A percentile compares a stretch with the other conserved stretches of the same genome.
These are phyloP conservation scores for Neofusicoccum cordaticola DNA, from an alignment of 2,329 filamentous ascomycete species.

Conservation along the genomic window DNA sequence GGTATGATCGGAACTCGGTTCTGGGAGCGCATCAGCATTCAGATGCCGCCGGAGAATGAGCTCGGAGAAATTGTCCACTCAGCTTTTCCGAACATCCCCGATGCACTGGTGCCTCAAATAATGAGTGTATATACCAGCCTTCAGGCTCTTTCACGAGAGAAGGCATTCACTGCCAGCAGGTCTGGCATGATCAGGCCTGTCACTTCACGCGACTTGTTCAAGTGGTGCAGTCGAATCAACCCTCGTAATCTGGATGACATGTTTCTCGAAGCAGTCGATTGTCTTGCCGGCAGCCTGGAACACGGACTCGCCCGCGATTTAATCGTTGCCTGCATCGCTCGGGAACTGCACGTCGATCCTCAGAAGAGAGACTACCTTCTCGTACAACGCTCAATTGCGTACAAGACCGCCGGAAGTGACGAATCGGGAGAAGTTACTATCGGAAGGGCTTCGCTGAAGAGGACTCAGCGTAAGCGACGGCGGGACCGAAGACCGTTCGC, in stretches of 20 bases:
- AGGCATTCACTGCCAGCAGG: conserved; percentile 50
- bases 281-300: conserved; percentile 79
- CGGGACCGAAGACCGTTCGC: conserved; percentile 58
- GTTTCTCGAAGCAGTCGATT: conserved; percentile 90
- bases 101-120: conserved; percentile 52
- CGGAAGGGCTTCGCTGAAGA: conserved; percentile 38
- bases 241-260: conserved; percentile 70
- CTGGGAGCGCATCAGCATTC: conserved; percentile 75
- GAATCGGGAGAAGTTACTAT: conserved; percentile 46
- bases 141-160: conserved; percentile 38
- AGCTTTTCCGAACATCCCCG: conserved; percentile 23
- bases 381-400: conserved; percentile 63
- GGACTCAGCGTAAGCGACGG: conserved; percentile 19
- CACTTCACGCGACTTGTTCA: conserved; percentile 77
- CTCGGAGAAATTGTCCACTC: conserved; percentile 62
- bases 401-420: conserved; percentile 1
- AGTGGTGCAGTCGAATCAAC: conserved; percentile 81
- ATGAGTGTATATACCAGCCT: conserved; percentile 56
- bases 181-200: conserved; percentile 59
- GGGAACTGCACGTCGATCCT: conserved; percentile 82
- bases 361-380: conserved; percentile 79
- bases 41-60: conserved; percentile 65
- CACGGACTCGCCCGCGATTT: conserved; percentile 59
- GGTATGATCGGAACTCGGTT: conserved; percentile 78
- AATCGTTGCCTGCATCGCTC: conserved; percentile 70